A percentile compares a stretch with the other conserved stretches of the same genome.
These are phyloP conservation scores for Colletotrichum coccodes DNA, from an alignment of 2,329 filamentous ascomycete genomes.

Conservation along the genomic window DNA sequence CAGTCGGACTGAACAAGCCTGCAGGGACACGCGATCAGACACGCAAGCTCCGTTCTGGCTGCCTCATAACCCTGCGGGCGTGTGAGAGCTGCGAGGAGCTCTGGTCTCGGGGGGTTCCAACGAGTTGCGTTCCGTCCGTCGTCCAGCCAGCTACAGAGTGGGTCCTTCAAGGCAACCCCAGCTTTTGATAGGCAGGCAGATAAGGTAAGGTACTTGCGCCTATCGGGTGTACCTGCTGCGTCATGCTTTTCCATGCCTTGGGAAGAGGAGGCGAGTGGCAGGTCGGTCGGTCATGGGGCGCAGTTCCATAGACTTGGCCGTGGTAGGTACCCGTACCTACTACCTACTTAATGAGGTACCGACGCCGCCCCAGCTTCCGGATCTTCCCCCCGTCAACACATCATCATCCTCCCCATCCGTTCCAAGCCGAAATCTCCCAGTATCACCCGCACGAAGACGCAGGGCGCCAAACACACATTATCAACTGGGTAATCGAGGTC, in stretches of 20 bases:
- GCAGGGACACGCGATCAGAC: constrained; percentile 34
- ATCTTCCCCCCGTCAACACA: constrained; percentile 31
- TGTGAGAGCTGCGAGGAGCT: constrained; percentile 29
- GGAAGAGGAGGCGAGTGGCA: constrained; percentile 30
- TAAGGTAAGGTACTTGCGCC: constrained; percentile 4
- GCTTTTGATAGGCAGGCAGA: constrained; percentile 15
- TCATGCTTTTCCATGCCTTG: constrained; percentile 20
- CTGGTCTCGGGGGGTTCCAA: constrained; percentile 16
- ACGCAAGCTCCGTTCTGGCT: constrained; percentile 31
- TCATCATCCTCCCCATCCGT: constrained; percentile 24
- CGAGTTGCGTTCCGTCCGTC: constrained; percentile 9
- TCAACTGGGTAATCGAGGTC: constrained; percentile 12
- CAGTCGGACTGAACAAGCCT: constrained; percentile 1
- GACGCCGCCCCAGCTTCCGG: constrained; percentile 22
- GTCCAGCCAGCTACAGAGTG: constrained; percentile 4
- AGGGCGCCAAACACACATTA: constrained; percentile 15
- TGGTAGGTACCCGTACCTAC: constrained; percentile 5
- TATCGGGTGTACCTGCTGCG: constrained; percentile 23
- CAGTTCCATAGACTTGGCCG: neutral
- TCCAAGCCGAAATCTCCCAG: constrained; percentile 12
- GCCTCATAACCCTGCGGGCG: constrained; percentile 18
- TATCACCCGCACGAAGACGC: constrained; percentile 24
- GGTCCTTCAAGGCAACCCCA: neutral
- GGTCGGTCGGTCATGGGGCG: constrained; percentile 23
- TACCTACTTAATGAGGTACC: constrained; percentile 33